Evolutionary conservation across 192 early-diverging fungal species (phyloP).

Genomic region (Dissophora globulifera): DNA sequence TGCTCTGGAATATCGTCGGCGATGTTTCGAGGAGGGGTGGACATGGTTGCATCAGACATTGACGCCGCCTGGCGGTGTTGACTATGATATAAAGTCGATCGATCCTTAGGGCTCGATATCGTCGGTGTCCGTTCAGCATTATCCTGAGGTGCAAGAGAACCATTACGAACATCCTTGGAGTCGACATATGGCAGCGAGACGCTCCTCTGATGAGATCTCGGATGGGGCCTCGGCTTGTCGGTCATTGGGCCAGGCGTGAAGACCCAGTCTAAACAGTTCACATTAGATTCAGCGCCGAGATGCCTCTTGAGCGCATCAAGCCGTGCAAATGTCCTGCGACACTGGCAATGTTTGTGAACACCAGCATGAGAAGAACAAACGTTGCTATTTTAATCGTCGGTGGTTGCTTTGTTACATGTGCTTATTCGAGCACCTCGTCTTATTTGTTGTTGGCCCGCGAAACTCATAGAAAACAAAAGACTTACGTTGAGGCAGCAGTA

Average conservation of each 20-base stretch:
- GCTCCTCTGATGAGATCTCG: constrained; percentile 9
- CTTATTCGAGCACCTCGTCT: too few relatives aligned
- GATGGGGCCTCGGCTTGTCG: background rate
- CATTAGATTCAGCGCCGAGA: constrained; percentile 58
- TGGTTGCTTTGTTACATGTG: too few relatives aligned
- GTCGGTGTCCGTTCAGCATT: constrained; percentile 8
- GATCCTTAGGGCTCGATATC: constrained; percentile 23
- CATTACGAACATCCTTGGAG: background rate
- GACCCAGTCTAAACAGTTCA: constrained; percentile 43
- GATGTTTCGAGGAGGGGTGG: too few relatives aligned
- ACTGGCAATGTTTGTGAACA: constrained; percentile 6
- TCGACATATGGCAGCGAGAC: constrained; percentile 30
- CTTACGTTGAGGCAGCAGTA: constrained; percentile 58
- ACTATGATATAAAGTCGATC: constrained; percentile 5
- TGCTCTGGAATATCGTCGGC: background rate
- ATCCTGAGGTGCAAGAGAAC: background rate
- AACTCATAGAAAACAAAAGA: too few relatives aligned
- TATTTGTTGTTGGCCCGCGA: too few relatives aligned
- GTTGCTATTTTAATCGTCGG: too few relatives aligned
- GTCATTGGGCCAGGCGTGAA: constrained; percentile 24
- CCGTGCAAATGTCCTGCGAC: constrained; percentile 62
- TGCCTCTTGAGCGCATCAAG: constrained; percentile 67
- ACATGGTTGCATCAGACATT: background rate
- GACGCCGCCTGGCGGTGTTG: constrained; percentile 5
- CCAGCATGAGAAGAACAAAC: background rate